Base-by-base conservation (phyloP, 495 filamentous ascomycete genomes). In the Aspergillus avenaceus region DNA sequence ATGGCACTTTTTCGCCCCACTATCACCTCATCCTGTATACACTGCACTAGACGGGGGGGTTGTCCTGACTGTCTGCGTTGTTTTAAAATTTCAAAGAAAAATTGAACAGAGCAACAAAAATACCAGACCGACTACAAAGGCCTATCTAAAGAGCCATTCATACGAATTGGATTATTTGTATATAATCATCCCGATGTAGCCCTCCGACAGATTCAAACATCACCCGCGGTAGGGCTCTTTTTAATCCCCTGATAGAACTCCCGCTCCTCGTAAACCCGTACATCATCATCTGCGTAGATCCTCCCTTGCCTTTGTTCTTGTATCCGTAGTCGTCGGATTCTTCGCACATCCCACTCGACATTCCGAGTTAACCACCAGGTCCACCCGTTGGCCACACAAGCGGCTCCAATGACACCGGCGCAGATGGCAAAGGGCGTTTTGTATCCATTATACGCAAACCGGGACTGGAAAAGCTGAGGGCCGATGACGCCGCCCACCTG, bases 291-390 rank as follows among this genome's bases (percentile, higher is more conserved):
- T 1, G 54, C 44, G 40, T 60, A 56, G 3, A 55, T 53, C 45
- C 50, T 42, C 13, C 59, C 62, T 45, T 58, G 38, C 26, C 45
- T 60, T 28, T 54, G 52, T 32, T 60, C 54, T 48, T 60, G 44
- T 8, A 53, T 47, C 8, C 51, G 38, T 13, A 61, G 32, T n/a
- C 64, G 49, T 26, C 53, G 47, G 19, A 67, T 50, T 40, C 64
- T 24, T 21, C 48, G 45, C 1, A 65, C 63, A 51, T 69, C 63
- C 42, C 47, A 60, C 54, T 66, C 63, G n/a, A 58, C 52, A 19
- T 63, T 56, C 27, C 59, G 28, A 7, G 64, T 69, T 32, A 69
- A 47, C 54, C 59, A 65, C 66, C 64, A 65, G 5, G 66, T 67
- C 53, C 57, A 58, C 7, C 48, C 26, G 41, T 62, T 69, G 16